These are phyloP conservation scores for Calonectria naviculata DNA, from an alignment of 2,329 filamentous ascomycete species.

Conservation along the genomic window DNA sequence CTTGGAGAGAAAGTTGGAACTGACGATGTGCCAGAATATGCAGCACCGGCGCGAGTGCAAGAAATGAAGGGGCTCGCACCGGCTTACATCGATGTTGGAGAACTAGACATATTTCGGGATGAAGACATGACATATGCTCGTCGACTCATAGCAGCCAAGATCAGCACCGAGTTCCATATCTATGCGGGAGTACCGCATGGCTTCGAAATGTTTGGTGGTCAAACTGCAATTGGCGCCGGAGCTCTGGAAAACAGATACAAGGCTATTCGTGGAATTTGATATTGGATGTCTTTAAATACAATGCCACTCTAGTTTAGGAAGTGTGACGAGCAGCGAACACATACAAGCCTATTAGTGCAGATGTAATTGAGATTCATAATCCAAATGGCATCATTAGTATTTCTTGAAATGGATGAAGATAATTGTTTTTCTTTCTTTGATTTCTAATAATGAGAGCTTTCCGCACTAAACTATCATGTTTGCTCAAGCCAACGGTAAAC, in stretches of 20 bases:
- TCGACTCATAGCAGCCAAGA: neutral
- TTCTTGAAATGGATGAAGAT: too few relatives aligned
- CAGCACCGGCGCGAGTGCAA: neutral
- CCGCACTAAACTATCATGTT: too few relatives aligned
- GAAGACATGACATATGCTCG: neutral
- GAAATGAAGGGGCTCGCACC: neutral
- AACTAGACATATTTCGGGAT: neutral
- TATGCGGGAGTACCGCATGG: neutral
- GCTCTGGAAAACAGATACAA: neutral
- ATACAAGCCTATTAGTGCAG: too few relatives aligned
- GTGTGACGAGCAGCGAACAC: too few relatives aligned
- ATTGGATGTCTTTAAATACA: neutral
- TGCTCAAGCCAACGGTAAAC: too few relatives aligned
- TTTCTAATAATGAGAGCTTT: too few relatives aligned
- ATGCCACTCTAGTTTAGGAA: neutral
- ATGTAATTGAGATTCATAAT: too few relatives aligned
- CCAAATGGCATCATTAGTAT: too few relatives aligned
- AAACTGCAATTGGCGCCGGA: neutral
- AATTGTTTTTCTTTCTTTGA: too few relatives aligned
- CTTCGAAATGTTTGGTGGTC: neutral
- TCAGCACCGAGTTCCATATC: neutral
- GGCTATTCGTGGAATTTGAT: neutral
- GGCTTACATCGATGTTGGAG: neutral
- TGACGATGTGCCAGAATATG: neutral
- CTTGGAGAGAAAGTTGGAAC: neutral